Evolutionary conservation across 345 rosid species (phyloP), one percentile per base, ranked within the genome.

Genomic region (Hibiscus mutabilis): DNA sequence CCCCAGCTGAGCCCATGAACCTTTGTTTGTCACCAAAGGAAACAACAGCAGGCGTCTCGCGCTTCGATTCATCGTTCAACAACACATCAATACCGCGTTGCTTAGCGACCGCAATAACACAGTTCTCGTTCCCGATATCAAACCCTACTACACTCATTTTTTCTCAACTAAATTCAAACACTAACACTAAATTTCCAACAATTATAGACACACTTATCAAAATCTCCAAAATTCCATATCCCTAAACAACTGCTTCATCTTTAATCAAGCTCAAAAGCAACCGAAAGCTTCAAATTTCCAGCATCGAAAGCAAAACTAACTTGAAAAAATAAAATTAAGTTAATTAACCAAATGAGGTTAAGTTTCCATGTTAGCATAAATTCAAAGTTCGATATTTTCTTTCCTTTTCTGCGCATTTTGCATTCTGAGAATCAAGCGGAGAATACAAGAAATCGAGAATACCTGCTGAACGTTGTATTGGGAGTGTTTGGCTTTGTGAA

Each of bases 11-110:
- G 9, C 96, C 97, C 74, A 90, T 74, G 58, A 88, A 87, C 75
- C 97, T 81, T 81, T 92, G 97, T 79, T 88, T 92, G 82, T 90
- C 97, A 10, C 91, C 87, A 33, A 92, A 92, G 0, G 88, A 90
- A 35, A 92, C 96, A 79, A 87, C 83, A 35, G 86, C 84, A 0
- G 90, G 94, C 1, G 88, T 86, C 72, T 86, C 88, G 21, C 89
- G 82, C 16, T 84, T 86, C 2, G 93, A 90, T 80, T 90, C 96
- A 76, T 90, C 91, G 49, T 90, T 90, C 80, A 90, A 73, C 80
- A 90, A 63, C 69, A 90, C 91, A 72, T 90, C 93, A 67, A 88
- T 84, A 42, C 93, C 93, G 2, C 89, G 76, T 78, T 86, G 85
- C 79, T 88, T 86, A 6, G 86, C 93, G 73, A 79, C 85, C 3